A percentile compares a stretch with the other conserved stretches of the same genome.
These are phyloP conservation scores for Avena atlantica DNA, from an alignment of 176 grass and related monocot genomes.

Conservation along the genomic window DNA sequence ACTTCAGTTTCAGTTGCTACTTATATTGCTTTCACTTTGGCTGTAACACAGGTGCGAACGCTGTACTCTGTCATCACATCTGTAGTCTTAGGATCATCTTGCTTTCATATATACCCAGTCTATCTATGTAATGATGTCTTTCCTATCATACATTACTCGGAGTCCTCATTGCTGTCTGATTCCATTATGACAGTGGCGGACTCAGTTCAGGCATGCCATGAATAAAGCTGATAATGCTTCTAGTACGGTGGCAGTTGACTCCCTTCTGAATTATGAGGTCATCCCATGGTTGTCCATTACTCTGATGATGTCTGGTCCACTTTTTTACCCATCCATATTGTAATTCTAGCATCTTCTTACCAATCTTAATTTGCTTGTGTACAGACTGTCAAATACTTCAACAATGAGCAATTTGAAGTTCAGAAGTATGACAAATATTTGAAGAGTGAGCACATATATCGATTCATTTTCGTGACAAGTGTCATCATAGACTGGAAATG, in stretches of 20 bases:
- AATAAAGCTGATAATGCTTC: conserved; percentile 99
- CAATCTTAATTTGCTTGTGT: conserved; percentile 46
- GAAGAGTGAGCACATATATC: conserved; percentile 72
- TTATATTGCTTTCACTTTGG: conserved; percentile 96
- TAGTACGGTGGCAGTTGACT: conserved; percentile 90
- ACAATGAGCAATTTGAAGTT: conserved; percentile 93
- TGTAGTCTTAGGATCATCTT: conserved; percentile 21
- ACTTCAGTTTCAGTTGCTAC: conserved; percentile 94
- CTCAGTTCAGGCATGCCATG: conserved; percentile 92
- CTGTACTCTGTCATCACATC: conserved; percentile 24
- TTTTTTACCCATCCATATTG: conserved; percentile 26
- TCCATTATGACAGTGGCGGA: conserved; percentile 79
- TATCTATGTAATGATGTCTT: conserved; percentile 13
- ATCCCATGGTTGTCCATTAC: conserved; percentile 41
- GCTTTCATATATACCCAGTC: conserved; percentile 28
- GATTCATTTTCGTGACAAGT: conserved; percentile 28
- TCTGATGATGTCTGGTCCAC: conserved; percentile 18
- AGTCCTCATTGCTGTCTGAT: background rate
- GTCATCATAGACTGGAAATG: conserved; percentile 8
- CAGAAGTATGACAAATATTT: conserved; percentile 96
- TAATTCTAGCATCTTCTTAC: conserved; percentile 38
- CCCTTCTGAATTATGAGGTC: conserved; percentile 97
- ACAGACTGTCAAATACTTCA: conserved; percentile 99
- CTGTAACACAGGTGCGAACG: conserved; percentile 78
- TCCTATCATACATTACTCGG: background rate